Conservation (phyloP, 2,329 filamentous ascomycete species). For the Beauveria scarabaeidicola region DNA sequence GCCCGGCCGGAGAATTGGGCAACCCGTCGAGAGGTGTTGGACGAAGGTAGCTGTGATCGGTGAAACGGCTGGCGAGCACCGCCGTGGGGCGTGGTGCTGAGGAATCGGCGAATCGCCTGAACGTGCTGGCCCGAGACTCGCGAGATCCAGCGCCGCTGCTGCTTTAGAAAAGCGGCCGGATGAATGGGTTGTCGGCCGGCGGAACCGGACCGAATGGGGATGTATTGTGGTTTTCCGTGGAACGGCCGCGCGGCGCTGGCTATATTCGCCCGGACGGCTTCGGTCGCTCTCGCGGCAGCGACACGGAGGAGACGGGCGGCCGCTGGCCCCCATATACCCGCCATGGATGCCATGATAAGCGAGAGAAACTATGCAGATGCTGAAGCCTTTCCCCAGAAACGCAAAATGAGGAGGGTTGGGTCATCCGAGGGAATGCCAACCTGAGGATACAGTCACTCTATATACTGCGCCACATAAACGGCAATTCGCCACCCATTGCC, state of each 20-base stretch:
- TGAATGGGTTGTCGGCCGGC: slow-evolving; percentile 43
- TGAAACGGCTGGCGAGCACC: slow-evolving; percentile 27
- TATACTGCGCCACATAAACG: slow-evolving; percentile 12
- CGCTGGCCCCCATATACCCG: slow-evolving; percentile 49
- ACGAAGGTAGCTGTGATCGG: slow-evolving; percentile 40
- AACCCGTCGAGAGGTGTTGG: slow-evolving; percentile 41
- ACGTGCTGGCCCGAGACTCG: slow-evolving; percentile 33
- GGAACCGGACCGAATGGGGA: slow-evolving; percentile 32
- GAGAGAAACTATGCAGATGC: slow-evolving; percentile 14
- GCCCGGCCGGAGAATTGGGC: slow-evolving; percentile 62
- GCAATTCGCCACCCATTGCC: slow-evolving; percentile 19
- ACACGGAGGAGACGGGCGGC: slow-evolving; percentile 46
- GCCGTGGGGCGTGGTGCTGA: slow-evolving; percentile 31
- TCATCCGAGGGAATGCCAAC: not conserved
- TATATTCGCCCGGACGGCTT: slow-evolving; percentile 43
- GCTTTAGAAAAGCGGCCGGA: slow-evolving; percentile 43
- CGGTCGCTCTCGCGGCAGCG: slow-evolving; percentile 42
- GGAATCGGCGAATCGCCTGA: slow-evolving; percentile 40
- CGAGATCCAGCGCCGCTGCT: slow-evolving; percentile 45
- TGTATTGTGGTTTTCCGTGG: slow-evolving; percentile 38
- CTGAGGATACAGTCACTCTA: slow-evolving; percentile 14
- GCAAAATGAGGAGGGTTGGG: slow-evolving; percentile 15
- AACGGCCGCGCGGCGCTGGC: slow-evolving; percentile 35
- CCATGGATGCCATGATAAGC: slow-evolving; percentile 44
- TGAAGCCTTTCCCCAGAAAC: slow-evolving; percentile 15